These are phyloP conservation scores for Alopecurus myosuroides DNA, from an alignment of 176 grass and related monocot species.

Conservation along the genomic window DNA sequence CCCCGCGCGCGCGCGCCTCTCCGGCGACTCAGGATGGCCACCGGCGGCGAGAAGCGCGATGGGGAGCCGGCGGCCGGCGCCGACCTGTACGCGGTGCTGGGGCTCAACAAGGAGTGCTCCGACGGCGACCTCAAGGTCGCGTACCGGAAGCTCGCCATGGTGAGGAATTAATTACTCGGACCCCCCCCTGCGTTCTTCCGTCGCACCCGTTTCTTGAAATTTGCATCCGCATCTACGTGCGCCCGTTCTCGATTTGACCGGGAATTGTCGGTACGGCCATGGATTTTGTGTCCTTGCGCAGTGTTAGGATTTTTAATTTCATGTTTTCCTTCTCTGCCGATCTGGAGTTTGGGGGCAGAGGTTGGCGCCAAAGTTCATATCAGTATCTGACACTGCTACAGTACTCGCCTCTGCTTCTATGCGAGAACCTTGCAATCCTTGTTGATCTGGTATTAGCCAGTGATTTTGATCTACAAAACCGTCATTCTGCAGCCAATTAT, in stretches of 20 bases:
- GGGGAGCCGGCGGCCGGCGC: not conserved
- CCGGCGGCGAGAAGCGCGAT: conserved; percentile 27
- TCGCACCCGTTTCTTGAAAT: not conserved
- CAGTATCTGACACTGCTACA: not conserved
- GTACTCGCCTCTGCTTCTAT: not conserved
- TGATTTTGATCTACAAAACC: not conserved
- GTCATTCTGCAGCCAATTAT: not conserved
- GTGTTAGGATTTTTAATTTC: not conserved
- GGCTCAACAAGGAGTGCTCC: conserved; percentile 85
- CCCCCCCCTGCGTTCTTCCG: not conserved
- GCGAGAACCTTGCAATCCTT: not conserved
- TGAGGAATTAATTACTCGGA: conserved; percentile 21
- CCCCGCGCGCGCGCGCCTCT: not conserved
- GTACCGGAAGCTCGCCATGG: conserved; percentile 90
- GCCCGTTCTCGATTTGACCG: not conserved
- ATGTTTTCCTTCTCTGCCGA: not conserved
- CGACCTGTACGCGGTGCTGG: conserved; percentile 79
- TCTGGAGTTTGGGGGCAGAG: not conserved
- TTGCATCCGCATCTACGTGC: not conserved
- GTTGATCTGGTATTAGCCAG: not conserved
- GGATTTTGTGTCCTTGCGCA: not conserved
- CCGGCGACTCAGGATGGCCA: conserved; percentile 35
- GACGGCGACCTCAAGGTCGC: conserved; percentile 67
- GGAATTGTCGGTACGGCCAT: not conserved
- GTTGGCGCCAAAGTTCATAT: conserved; percentile 32